phyloP scores from a whole-genome alignment of 2,329 filamentous ascomycete species.

The Cytospora mali region DNA sequence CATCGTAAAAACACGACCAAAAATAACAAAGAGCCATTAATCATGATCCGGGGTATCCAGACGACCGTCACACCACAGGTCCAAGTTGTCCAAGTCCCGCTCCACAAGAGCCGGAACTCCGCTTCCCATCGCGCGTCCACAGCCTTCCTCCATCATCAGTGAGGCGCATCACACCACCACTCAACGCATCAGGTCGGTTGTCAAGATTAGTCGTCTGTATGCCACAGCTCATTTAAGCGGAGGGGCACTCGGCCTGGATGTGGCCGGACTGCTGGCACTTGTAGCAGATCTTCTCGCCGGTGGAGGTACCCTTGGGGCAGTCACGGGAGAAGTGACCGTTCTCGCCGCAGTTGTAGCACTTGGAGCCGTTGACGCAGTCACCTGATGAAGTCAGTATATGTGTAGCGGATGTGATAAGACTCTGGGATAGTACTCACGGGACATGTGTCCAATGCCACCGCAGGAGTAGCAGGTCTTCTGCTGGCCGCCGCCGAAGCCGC shows the following conservation, averaged over 20 bases:
- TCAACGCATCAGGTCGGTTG: conserved; percentile 28
- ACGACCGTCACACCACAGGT: conserved; percentile 30
- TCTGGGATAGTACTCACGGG: conserved; percentile 57
- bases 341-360: conserved; percentile 99
- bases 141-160: conserved; percentile 28
- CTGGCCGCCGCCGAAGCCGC: conserved; percentile 51
- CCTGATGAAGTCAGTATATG: conserved; percentile 42
- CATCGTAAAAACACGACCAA: conserved; percentile 18
- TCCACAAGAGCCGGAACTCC: conserved; percentile 30
- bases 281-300: conserved; percentile 96
- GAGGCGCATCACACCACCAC: conserved; percentile 18
- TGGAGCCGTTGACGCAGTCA: conserved; percentile 98
- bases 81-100: conserved; percentile 25
- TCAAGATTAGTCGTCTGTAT: conserved; percentile 28
- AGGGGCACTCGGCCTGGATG: conserved; percentile 92
- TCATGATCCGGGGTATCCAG: conserved; percentile 31
- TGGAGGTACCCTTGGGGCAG: conserved; percentile 87
- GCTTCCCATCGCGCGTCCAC: conserved; percentile 30
- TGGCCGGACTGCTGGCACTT: conserved; percentile 86
- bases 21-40: conserved; percentile 26
- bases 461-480: conserved; percentile 96
- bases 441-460: conserved; percentile 96
- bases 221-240: conserved; percentile 56
- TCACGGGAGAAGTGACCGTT: conserved; percentile 94
- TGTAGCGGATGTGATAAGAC: neutral